phyloP scores from a whole-genome alignment of 2,329 filamentous ascomycete genomes.

The Setomelanomma holmii region DNA sequence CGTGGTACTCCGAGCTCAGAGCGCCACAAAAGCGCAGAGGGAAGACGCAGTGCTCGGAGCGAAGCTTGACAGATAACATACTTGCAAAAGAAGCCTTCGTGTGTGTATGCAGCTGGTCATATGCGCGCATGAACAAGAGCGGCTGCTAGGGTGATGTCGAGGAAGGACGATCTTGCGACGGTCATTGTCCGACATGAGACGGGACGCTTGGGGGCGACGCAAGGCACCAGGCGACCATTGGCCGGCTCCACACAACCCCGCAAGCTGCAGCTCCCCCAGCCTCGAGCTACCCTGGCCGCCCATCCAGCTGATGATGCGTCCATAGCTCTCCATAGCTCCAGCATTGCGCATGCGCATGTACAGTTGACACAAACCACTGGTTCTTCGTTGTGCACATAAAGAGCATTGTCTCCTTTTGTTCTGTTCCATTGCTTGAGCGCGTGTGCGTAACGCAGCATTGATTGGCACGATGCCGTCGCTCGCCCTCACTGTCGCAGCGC shows the following conservation, averaged over 20 bases:
- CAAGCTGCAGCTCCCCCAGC: slow-evolving; percentile 26
- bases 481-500: slow-evolving; percentile 31
- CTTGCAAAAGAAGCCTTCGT: no score
- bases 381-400: slow-evolving; percentile 2
- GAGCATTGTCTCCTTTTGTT: not conserved
- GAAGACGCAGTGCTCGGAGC: slow-evolving; percentile 8
- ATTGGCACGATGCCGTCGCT: slow-evolving; percentile 36
- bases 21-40: not conserved
- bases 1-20: slow-evolving; percentile 12
- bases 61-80: no score
- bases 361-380: no score
- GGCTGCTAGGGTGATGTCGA: no score
- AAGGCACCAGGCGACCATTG: slow-evolving; percentile 39
- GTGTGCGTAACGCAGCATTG: no score
- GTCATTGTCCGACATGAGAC: no score
- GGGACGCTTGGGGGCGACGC: slow-evolving; percentile 20
- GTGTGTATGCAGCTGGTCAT: no score
- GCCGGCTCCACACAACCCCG: slow-evolving; percentile 6
- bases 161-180: no score
- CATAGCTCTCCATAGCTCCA: slow-evolving; percentile 1
- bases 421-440: not conserved
- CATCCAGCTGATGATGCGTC: slow-evolving; percentile 13
- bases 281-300: slow-evolving; percentile 26
- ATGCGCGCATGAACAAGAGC: no score
- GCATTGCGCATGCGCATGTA: no score